Evolutionary conservation across 2,329 filamentous ascomycete species (phyloP), one percentile per base, ranked within the genome.

Genomic region (Hansfordia pulvinata): DNA sequence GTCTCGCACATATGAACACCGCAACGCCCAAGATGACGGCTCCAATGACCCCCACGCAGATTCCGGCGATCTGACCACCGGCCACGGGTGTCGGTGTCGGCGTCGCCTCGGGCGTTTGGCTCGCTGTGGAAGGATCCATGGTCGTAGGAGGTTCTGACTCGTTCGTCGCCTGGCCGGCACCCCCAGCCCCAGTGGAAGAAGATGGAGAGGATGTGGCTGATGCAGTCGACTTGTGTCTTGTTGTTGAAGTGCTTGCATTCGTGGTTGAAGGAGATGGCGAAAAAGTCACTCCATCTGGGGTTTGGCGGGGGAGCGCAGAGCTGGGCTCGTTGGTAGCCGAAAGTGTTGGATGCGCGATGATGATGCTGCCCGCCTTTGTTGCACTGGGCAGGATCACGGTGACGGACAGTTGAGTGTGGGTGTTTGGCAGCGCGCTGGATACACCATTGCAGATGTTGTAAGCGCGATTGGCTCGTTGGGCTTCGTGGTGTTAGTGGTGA

Each of bases 361-460:
- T n/a, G n/a, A n/a, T n/a, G n/a, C n/a, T n/a, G n/a, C n/a, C n/a
- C 4, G 48, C 49, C 5, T 49, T 46, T 13, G 43, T 49, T 10
- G 53, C 45, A n/a, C 44, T 45, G 10, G 49, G 43, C 8, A 58
- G 31, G 15, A 66, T 44, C 15, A 75, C 40, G 0, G 71, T 75
- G 13, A 69, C 71, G 16, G 66, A 65, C 26, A 77, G 60, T 13
- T 62, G 63, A 12, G 52, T 44, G 42, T 75, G 69, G 5, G 72
- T 77, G 28, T 65, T 65, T n/a, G 56, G 49, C 17, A 66, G 50
- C 5, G 72, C 69, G 26, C 50, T 50, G 3, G 49, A 39, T 31
- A 69, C 47, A 4, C 53, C 57, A 20, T 48, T 43, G 40, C 78
- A 84, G 53, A 83, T 71, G 13, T 50, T 42, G 36, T 65, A 67